Conservation (phyloP, 495 filamentous ascomycete species). For the Amphirosellinia nigrospora region DNA sequence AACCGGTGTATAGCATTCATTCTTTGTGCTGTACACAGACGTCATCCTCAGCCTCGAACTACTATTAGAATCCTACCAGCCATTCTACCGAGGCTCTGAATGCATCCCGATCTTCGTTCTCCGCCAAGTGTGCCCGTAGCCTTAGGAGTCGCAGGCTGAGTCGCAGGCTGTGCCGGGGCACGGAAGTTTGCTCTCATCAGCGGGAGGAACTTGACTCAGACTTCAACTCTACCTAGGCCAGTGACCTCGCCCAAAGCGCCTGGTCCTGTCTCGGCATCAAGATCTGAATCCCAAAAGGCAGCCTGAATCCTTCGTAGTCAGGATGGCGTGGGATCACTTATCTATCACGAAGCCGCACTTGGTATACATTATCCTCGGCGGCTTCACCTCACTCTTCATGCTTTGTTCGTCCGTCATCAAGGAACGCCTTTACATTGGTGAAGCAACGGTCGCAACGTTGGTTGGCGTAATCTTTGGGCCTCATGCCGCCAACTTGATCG, state of each 20-base stretch:
- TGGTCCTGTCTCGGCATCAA: slow-evolving; percentile 7
- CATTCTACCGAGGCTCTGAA: slow-evolving; percentile 37
- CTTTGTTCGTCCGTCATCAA: slow-evolving; percentile 97
- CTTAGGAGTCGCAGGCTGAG: slow-evolving; percentile 27
- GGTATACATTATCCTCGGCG: slow-evolving; percentile 98
- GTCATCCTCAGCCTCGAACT: neutral
- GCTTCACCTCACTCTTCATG: slow-evolving; percentile 99
- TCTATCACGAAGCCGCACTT: slow-evolving; percentile 92
- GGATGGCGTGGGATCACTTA: slow-evolving; percentile 93
- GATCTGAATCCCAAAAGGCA: neutral
- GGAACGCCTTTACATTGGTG: slow-evolving; percentile 97
- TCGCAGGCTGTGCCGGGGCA: slow-evolving; percentile 27
- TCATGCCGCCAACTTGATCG: slow-evolving; percentile 88
- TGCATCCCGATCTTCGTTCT: slow-evolving; percentile 37
- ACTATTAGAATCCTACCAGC: slow-evolving; percentile 20
- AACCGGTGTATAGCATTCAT: neutral
- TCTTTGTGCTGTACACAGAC: neutral
- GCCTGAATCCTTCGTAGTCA: slow-evolving; percentile 25
- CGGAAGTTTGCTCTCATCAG: slow-evolving; percentile 19
- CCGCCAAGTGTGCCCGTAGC: slow-evolving; percentile 33
- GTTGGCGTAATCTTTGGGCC: slow-evolving; percentile 98
- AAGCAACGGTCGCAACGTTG: slow-evolving; percentile 95
- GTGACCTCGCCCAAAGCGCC: slow-evolving; percentile 18
- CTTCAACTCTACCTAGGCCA: slow-evolving; percentile 32
- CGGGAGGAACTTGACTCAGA: slow-evolving; percentile 20